Base-by-base conservation (phyloP, 495 filamentous ascomycete species). In the Chaetomium tenue region DNA sequence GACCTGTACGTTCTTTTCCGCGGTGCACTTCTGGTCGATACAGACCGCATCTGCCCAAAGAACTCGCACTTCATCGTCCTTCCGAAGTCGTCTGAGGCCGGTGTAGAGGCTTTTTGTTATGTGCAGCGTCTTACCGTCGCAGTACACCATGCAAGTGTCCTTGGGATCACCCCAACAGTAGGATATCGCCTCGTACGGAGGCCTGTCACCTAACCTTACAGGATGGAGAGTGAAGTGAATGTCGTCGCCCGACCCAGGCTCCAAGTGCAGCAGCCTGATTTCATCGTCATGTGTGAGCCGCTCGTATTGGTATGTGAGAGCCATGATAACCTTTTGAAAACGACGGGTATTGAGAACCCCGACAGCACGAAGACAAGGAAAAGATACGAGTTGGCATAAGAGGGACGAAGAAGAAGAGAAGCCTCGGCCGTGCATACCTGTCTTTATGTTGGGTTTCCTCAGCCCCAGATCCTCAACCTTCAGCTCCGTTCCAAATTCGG, bases 41-140 rank as follows among this genome's bases (percentile, higher is more conserved):
- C 77, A 81, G 20, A 79, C 70, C 0, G 76, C 70, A 53, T 79
- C 77, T 26, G 71, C 69, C 75, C 76, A 78, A 0, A 78, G 61
- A 2, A 60, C 50, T 13, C 75, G 67, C 44, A 58, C 39, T 22
- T 54, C 63, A 13, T 73, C 61, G 5, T 50, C 28, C 57, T 66
- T 40, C 22, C 77, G 73, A 11, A 79, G 64, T 25, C 69, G 58
- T 6, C 39, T 57, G 1, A 79, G 69, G 11, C 68, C 75, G 11
- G 61, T 58, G 47, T 66, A 62, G 5, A 79, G 65, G 16, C 70
- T 76, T 2, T 51, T 64, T 18, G 70, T 70, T 23, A 77, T 65
- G 0, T 26, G 37, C 11, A 78, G 61, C 11, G 15, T 18, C 33
- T 61, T 30, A 1, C 60, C 69, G 20, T 77, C 66, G 58, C 76